Evolutionary conservation across 2,329 filamentous ascomycete species (phyloP).

Genomic region (Neonectria neomacrospora): DNA sequence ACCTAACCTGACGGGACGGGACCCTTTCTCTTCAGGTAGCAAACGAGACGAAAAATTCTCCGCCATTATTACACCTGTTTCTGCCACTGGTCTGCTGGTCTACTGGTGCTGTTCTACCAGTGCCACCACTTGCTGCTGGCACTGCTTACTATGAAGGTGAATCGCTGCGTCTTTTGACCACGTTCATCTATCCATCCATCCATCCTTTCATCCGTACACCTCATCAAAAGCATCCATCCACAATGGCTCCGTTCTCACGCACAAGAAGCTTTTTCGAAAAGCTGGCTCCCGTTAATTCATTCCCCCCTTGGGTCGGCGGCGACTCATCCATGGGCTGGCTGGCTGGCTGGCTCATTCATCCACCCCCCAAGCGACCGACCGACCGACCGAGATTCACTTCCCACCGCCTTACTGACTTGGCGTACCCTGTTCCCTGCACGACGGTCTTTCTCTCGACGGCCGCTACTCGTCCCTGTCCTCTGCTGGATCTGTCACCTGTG

Average conservation of each 20-base stretch:
- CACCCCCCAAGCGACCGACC: conserved; percentile 35
- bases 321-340: conserved; percentile 29
- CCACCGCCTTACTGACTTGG: conserved; percentile 39
- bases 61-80: conserved; percentile 25
- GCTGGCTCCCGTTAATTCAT: conserved; percentile 8
- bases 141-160: conserved; percentile 11
- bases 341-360: conserved; percentile 16
- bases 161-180: conserved; percentile 14
- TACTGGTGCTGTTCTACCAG: background rate
- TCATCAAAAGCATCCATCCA: conserved; percentile 13
- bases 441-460: conserved; percentile 25
- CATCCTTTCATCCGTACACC: conserved; percentile 5
- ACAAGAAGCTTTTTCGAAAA: conserved; percentile 23
- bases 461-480: conserved; percentile 17
- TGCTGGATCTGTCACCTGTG: background rate
- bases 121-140: conserved; percentile 5
- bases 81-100: conserved; percentile 10
- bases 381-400: conserved; percentile 39
- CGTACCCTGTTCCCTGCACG: conserved; percentile 40
- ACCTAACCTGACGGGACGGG: conserved; percentile 36
- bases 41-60: conserved; percentile 34
- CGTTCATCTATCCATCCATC: conserved; percentile 4
- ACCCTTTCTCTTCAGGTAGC: conserved; percentile 33
- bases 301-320: conserved; percentile 16
- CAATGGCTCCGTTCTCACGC: conserved; percentile 8